phyloP scores from a whole-genome alignment of 2,329 filamentous ascomycete species.

The Penicillium fuscoglaucum region DNA sequence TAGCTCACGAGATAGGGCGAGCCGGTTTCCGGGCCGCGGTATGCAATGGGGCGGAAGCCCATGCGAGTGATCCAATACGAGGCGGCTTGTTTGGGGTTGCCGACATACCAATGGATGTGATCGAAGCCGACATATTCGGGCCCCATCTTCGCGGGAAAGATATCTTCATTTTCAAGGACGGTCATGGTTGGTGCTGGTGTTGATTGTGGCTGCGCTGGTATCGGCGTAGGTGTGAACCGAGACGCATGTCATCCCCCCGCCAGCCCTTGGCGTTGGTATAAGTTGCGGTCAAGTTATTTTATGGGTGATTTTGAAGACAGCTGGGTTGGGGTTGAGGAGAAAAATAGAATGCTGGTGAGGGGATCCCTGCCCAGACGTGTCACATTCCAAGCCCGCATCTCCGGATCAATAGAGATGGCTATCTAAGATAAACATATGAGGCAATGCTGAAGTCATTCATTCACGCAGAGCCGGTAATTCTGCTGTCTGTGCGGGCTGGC shows the following conservation, averaged over 20 bases:
- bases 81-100: conserved; percentile 89
- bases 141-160: conserved; percentile 25
- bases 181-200: conserved; percentile 4
- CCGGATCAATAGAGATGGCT: not conserved
- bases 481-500: not conserved
- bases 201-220: not conserved
- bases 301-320: conserved; percentile 4
- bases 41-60: conserved; percentile 76
- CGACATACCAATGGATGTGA: conserved; percentile 89
- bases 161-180: conserved; percentile 11
- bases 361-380: conserved; percentile 3
- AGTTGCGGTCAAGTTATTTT: not conserved
- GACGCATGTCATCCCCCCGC: not conserved
- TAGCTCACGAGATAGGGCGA: conserved; percentile 76
- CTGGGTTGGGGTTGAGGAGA: not conserved
- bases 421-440: conserved; percentile 8
- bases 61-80: conserved; percentile 81
- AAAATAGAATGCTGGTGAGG: conserved; percentile 2
- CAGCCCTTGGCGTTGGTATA: not conserved
- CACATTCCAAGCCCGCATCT: conserved; percentile 4
- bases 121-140: conserved; percentile 64
- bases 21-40: conserved; percentile 82
- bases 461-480: not conserved
- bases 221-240: not conserved
- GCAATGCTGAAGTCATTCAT: conserved; percentile 12